A percentile compares a stretch with the other conserved stretches of the same genome.
These are phyloP conservation scores for Athelia sp. DNA, from an alignment of 1,284 basidiomycete species.

Conservation along the genomic window DNA sequence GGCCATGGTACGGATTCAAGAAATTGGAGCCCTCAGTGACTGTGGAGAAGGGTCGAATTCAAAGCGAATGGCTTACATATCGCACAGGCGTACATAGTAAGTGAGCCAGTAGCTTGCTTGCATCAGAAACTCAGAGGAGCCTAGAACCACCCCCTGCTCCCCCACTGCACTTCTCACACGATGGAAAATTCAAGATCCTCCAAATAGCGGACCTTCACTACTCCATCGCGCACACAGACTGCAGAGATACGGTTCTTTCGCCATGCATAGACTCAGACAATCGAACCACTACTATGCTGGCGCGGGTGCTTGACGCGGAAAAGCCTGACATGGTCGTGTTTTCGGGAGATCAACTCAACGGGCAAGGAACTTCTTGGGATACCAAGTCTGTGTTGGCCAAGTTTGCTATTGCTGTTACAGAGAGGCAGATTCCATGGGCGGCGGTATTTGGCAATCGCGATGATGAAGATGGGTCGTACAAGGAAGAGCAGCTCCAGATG, in stretches of 20 bases:
- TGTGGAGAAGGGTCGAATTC: conserved; percentile 30
- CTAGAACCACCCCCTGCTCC: conserved; percentile 66
- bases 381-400: conserved; percentile 82
- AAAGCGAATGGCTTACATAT: conserved; percentile 56
- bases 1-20: conserved; percentile 82
- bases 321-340: conserved; percentile 90
- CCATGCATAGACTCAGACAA: conserved; percentile 67
- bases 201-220: conserved; percentile 91
- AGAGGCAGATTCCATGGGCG: conserved; percentile 81
- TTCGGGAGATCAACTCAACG: conserved; percentile 82
- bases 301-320: conserved; percentile 70
- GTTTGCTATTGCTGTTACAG: conserved; percentile 75
- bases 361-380: conserved; percentile 87
- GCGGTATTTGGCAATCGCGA: conserved; percentile 94
- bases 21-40: conserved; percentile 53
- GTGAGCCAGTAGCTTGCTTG: conserved; percentile 32
- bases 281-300: conserved; percentile 67
- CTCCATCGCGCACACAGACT: conserved; percentile 69
- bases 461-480: conserved; percentile 60
- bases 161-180: conserved; percentile 74
- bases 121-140: conserved; percentile 4
- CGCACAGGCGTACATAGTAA: conserved; percentile 63
- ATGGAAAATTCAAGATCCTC: conserved; percentile 84
- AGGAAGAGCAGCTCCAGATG: conserved; percentile 63
- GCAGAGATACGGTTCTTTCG: conserved; percentile 57